phyloP scores from a whole-genome alignment of 257 asterid genomes.

The Solanum pinnatisectum region DNA sequence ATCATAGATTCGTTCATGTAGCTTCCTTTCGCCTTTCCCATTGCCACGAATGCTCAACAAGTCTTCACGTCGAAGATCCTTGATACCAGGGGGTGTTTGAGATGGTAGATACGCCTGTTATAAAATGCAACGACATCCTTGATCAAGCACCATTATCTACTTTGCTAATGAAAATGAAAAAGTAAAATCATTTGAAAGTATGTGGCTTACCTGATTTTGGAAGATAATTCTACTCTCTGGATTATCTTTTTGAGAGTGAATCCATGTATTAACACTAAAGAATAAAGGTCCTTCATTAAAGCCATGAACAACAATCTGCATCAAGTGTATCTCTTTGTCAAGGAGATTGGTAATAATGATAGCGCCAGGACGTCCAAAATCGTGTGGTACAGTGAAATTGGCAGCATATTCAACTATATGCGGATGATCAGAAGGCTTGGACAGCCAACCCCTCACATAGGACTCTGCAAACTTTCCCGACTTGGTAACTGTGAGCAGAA shows the following conservation, averaged over 20 bases:
- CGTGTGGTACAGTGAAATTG: constrained; percentile 48
- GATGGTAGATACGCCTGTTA: constrained; percentile 71
- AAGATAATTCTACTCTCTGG: constrained; percentile 72
- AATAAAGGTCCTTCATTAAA: constrained; percentile 48
- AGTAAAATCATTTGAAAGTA: background rate
- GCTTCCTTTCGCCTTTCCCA: constrained; percentile 61
- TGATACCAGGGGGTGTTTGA: constrained; percentile 73
- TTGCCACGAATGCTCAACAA: constrained; percentile 59
- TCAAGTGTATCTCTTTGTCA: constrained; percentile 65
- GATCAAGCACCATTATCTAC: background rate
- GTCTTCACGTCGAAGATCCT: constrained; percentile 65
- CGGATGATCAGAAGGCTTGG: constrained; percentile 49
- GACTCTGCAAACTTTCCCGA: constrained; percentile 65
- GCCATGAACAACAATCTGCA: constrained; percentile 72
- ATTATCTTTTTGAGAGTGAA: constrained; percentile 63
- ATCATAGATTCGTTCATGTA: constrained; percentile 73
- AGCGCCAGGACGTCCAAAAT: constrained; percentile 84
- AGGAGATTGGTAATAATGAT: constrained; percentile 61
- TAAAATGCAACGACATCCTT: background rate
- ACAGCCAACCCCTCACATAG: constrained; percentile 73
- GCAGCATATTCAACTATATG: constrained; percentile 63
- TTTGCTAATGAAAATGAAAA: background rate
- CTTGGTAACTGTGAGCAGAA: constrained; percentile 30
- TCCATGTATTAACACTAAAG: constrained; percentile 84
- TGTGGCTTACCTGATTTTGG: constrained; percentile 50